Conservation (phyloP, 352 stramenopile species). For the Pseudoperonospora humuli region DNA sequence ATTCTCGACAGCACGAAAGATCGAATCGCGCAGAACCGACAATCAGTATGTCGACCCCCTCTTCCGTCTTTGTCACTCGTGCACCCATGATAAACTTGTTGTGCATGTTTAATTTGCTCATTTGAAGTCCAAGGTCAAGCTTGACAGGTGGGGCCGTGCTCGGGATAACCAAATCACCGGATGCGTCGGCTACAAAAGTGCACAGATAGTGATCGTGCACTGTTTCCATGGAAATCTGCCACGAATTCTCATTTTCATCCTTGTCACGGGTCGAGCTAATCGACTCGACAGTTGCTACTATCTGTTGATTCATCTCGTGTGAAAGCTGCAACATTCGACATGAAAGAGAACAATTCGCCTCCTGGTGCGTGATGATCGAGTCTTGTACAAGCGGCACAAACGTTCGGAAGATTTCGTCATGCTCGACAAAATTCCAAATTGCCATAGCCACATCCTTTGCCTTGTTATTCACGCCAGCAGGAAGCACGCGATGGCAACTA, state of each 20-base stretch:
- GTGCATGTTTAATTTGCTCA: conserved; percentile 31
- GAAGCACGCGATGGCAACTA: conserved; percentile 30
- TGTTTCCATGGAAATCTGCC: conserved; percentile 45
- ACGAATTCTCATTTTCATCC: conserved; percentile 15
- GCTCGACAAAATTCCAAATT: conserved; percentile 43
- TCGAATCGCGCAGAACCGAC: conserved; percentile 35
- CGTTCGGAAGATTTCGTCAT: conserved; percentile 54
- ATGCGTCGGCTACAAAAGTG: conserved; percentile 29
- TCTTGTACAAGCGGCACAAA: conserved; percentile 52
- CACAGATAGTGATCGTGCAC: conserved; percentile 49
- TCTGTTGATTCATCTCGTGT: conserved; percentile 11
- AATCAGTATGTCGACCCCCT: conserved; percentile 30
- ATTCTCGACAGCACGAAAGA: conserved; percentile 16
- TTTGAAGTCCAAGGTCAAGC: conserved; percentile 20
- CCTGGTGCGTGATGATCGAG: conserved; percentile 27
- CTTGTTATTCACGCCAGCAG: conserved; percentile 1
- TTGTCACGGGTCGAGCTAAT: conserved; percentile 17
- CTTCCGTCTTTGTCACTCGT: conserved; percentile 12
- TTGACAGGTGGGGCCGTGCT: conserved; percentile 15
- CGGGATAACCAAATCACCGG: conserved; percentile 5
- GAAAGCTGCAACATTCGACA: conserved; percentile 36
- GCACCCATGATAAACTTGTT: conserved; percentile 29
- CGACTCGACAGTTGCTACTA: conserved; percentile 41
- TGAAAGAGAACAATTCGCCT: conserved; percentile 19
- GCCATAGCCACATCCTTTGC: conserved; percentile 29